These are phyloP conservation scores for Boletus reticulatus DNA, from an alignment of 768 basidiomycete genomes.

Conservation along the genomic window DNA sequence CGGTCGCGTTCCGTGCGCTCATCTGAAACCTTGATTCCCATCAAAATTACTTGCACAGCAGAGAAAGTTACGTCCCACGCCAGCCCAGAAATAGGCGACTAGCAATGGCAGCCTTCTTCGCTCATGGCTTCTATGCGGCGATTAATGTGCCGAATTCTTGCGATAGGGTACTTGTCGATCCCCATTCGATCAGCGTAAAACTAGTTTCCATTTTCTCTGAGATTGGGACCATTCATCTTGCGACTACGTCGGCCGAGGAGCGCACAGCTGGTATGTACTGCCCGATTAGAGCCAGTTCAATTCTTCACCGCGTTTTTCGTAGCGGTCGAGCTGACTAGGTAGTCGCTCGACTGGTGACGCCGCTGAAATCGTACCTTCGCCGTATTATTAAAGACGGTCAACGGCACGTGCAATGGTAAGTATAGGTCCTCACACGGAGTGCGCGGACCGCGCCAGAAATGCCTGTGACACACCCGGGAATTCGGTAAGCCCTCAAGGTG, in stretches of 20 bases:
- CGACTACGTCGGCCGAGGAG: not conserved
- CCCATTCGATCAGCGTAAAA: constrained; percentile 7
- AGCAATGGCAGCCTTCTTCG: not conserved
- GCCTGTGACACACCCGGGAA: not conserved
- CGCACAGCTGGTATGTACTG: not conserved
- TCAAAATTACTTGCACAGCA: not conserved
- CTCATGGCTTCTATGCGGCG: not conserved
- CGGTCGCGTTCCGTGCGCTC: constrained; percentile 4
- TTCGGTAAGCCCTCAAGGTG: not conserved
- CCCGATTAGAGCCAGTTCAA: not conserved
- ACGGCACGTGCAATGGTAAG: not conserved
- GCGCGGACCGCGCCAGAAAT: constrained; percentile 5
- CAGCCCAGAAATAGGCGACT: not conserved
- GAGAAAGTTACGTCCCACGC: not conserved
- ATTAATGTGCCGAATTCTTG: not conserved
- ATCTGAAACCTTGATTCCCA: constrained; percentile 3
- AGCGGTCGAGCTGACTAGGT: not conserved
- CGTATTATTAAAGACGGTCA: not conserved
- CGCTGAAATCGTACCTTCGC: not conserved
- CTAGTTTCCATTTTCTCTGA: not conserved
- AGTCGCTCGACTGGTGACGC: not conserved
- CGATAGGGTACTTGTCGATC: not conserved
- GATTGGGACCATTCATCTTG: constrained; percentile 8
- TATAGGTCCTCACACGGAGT: constrained; percentile 1
- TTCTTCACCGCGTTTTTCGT: not conserved